These are phyloP conservation scores for Ambrosia trifida DNA, from an alignment of 129 eudicot genomes.

Conservation along the genomic window DNA sequence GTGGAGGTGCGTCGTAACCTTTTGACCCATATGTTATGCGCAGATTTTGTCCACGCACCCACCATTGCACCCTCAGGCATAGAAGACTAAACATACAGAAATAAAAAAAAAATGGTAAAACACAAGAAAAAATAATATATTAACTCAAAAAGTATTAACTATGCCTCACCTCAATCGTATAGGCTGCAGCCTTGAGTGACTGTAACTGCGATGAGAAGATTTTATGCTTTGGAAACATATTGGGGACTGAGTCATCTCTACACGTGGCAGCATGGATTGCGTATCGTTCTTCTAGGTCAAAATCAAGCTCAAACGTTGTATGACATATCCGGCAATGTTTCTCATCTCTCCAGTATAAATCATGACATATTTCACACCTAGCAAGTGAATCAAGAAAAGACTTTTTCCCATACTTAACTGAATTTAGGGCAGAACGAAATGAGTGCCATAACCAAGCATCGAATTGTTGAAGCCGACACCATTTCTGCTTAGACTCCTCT, in stretches of 20 bases:
- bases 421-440: constrained; percentile 54
- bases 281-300: constrained; percentile 86
- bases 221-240: constrained; percentile 54
- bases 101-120: not conserved
- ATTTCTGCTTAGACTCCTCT: constrained; percentile 54
- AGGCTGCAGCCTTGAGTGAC: constrained; percentile 87
- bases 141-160: not conserved
- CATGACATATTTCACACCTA: constrained; percentile 85
- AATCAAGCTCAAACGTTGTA: constrained; percentile 88
- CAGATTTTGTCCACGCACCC: constrained; percentile 77
- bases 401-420: constrained; percentile 62
- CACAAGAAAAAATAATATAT: not conserved
- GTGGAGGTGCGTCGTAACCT: constrained; percentile 71
- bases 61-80: constrained; percentile 84
- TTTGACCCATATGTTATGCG: constrained; percentile 78
- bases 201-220: constrained; percentile 71
- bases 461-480: constrained; percentile 61
- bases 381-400: constrained; percentile 73
- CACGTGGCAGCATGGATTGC: constrained; percentile 82
- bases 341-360: constrained; percentile 93
- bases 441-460: constrained; percentile 75
- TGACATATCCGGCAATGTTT: constrained; percentile 88
- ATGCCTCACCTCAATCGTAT: constrained; percentile 78
- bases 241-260: constrained; percentile 34
- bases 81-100: constrained; percentile 48